Conservation (phyloP, 208 protist genomes). For the Acanthamoeba triangularis region DNA sequence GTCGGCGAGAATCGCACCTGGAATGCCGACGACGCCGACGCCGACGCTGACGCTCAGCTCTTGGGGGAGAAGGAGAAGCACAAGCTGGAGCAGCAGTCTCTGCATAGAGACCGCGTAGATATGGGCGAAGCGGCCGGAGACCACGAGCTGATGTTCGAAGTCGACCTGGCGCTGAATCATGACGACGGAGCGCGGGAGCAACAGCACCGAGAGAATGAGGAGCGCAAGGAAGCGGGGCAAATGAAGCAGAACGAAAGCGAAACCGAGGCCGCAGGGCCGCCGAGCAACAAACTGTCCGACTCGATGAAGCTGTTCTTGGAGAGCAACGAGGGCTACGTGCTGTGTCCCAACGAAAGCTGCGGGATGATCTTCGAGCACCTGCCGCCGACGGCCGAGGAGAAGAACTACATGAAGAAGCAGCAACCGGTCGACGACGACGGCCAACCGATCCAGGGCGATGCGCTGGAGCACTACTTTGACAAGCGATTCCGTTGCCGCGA, state of each 20-base stretch:
- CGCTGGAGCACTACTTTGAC: conserved; percentile 26
- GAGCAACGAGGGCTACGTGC: conserved; percentile 32
- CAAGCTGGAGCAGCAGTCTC: too few relatives aligned
- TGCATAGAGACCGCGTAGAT: too few relatives aligned
- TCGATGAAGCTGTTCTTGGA: conserved; percentile 2
- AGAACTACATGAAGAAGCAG: not conserved
- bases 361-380: conserved; percentile 59
- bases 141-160: too few relatives aligned
- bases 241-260: not conserved
- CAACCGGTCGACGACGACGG: conserved; percentile 12
- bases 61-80: too few relatives aligned
- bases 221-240: not conserved
- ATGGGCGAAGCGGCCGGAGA: too few relatives aligned
- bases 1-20: not conserved
- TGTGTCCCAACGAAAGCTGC: conserved; percentile 38
- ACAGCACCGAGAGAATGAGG: not conserved
- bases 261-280: not conserved
- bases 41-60: not conserved
- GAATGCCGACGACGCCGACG: not conserved
- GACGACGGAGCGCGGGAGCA: too few relatives aligned
- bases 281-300: not conserved
- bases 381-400: not conserved
- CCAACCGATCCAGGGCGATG: not conserved
- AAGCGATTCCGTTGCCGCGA: conserved; percentile 38
- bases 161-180: not conserved